These are phyloP conservation scores for Yamadazyma nakazawae DNA, from an alignment of 805 yeast genomes.

Conservation along the genomic window DNA sequence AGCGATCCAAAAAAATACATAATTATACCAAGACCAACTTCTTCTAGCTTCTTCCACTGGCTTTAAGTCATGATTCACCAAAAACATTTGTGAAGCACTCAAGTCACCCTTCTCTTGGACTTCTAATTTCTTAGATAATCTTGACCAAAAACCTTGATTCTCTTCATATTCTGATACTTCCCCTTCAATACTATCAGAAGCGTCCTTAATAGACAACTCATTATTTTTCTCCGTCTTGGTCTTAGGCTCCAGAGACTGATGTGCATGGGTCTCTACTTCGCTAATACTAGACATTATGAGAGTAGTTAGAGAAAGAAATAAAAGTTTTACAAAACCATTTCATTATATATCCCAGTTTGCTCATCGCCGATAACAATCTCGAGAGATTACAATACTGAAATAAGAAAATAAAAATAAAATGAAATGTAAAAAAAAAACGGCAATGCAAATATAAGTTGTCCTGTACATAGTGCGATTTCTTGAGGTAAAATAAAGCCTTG, in stretches of 20 bases:
- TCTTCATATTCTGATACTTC: constrained; percentile 12
- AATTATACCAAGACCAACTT: constrained; percentile 85
- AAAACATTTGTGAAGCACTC: constrained; percentile 58
- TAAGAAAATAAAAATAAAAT: neutral
- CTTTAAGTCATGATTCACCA: constrained; percentile 70
- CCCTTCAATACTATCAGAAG: constrained; percentile 7
- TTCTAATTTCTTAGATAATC: constrained; percentile 17
- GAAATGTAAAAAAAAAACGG: neutral
- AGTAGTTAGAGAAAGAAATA: neutral
- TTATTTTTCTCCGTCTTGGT: constrained; percentile 1
- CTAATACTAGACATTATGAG: neutral
- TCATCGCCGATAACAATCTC: neutral
- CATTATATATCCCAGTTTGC: neutral
- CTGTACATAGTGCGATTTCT: neutral
- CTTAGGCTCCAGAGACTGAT: neutral
- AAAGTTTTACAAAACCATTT: neutral
- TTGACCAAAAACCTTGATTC: constrained; percentile 13
- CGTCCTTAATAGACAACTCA: constrained; percentile 6
- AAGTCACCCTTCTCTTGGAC: constrained; percentile 41
- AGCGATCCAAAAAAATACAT: constrained; percentile 78
- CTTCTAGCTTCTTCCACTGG: constrained; percentile 76
- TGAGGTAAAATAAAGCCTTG: neutral
- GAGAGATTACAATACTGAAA: neutral
- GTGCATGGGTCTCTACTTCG: neutral
- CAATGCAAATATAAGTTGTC: neutral